phyloP scores from a whole-genome alignment of 768 basidiomycete species.

The Amanita jacksonii region DNA sequence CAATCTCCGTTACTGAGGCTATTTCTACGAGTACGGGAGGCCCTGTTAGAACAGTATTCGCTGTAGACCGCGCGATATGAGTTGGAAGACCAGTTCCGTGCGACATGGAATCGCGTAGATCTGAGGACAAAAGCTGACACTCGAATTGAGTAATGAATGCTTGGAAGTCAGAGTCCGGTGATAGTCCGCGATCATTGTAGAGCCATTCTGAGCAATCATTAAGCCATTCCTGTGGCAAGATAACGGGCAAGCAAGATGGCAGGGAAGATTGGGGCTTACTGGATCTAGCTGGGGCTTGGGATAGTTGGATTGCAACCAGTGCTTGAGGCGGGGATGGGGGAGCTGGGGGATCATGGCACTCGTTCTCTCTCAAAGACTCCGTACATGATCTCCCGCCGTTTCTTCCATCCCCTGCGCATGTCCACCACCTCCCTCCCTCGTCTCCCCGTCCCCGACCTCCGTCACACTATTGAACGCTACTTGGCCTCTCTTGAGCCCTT shows the following conservation, averaged over 20 bases:
- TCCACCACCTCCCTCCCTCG: constrained; percentile 38
- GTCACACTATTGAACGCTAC: constrained; percentile 68
- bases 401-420: constrained; percentile 11
- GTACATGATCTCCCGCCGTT: constrained; percentile 3
- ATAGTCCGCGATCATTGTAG: constrained; percentile 32
- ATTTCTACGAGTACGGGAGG: constrained; percentile 69
- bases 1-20: constrained; percentile 71
- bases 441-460: constrained; percentile 76
- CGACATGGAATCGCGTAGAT: constrained; percentile 62
- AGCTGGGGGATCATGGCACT: constrained; percentile 17
- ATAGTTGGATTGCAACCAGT: constrained; percentile 49
- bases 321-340: constrained; percentile 25
- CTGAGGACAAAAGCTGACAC: constrained; percentile 61
- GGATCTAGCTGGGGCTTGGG: constrained; percentile 56
- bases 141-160: constrained; percentile 48
- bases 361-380: no score
- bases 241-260: constrained; percentile 3
- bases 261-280: constrained; percentile 24
- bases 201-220: constrained; percentile 64
- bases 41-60: constrained; percentile 24
- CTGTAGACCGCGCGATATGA: constrained; percentile 26
- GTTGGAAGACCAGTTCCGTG: constrained; percentile 58
- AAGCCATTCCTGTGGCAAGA: constrained; percentile 58
- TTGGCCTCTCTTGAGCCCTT: constrained; percentile 71
- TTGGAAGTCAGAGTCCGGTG: constrained; percentile 37